A percentile compares a stretch with the other conserved stretches of the same genome.
Evolutionary conservation across 495 filamentous ascomycete genomes (phyloP).

Genomic region (Halenospora varia): DNA sequence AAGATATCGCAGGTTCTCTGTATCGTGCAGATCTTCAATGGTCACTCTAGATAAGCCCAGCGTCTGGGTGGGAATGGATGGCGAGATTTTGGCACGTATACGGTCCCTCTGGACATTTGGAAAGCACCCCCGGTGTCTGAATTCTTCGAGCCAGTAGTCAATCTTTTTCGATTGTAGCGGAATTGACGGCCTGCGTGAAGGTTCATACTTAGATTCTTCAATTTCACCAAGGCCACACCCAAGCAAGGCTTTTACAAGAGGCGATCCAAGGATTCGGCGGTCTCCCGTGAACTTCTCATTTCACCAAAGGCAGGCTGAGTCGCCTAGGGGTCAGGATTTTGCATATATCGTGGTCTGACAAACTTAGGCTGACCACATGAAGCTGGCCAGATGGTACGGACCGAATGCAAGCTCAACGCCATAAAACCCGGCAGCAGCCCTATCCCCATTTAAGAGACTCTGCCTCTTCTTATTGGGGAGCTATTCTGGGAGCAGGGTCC

Average conservation of each 20-base stretch:
- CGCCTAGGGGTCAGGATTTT: too few species aligned
- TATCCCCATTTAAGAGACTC: too few species aligned
- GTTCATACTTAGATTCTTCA: constrained; percentile 11
- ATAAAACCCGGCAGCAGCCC: too few species aligned
- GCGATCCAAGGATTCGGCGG: constrained; percentile 8
- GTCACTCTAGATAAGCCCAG: constrained; percentile 4
- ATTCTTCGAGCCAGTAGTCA: constrained; percentile 7
- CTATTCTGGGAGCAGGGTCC: too few species aligned
- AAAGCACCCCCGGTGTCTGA: constrained; percentile 15
- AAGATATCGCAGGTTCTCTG: constrained; percentile 1
- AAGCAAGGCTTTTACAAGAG: background rate
- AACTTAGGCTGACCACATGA: too few species aligned
- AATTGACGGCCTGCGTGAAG: constrained; percentile 5
- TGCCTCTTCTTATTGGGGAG: too few species aligned
- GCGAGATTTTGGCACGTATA: constrained; percentile 13
- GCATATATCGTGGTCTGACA: too few species aligned
- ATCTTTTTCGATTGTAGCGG: constrained; percentile 11
- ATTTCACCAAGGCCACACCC: constrained; percentile 7
- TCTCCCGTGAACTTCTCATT: constrained; percentile 5
- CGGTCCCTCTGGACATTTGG: constrained; percentile 7
- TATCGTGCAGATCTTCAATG: constrained; percentile 1
- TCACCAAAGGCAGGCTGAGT: background rate
- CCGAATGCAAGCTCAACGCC: too few species aligned
- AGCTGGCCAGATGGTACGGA: too few species aligned
- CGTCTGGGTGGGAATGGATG: constrained; percentile 2